A percentile compares a stretch with the other conserved stretches of the same genome.
Evolutionary conservation across 805 yeast genomes (phyloP).

Genomic region (Metschnikowia reukaufii): DNA sequence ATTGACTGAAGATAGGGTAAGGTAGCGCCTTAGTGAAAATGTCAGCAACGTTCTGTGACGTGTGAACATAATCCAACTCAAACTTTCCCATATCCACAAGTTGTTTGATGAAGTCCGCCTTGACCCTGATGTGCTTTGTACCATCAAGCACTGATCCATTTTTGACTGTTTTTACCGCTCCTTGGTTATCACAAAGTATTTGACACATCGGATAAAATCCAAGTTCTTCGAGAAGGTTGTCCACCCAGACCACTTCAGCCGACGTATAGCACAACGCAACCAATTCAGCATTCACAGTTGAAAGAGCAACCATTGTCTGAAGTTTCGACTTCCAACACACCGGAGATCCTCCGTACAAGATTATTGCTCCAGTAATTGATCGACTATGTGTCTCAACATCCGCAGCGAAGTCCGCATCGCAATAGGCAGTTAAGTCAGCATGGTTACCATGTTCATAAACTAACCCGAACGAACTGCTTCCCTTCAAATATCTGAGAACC

Average conservation of each 20-base stretch:
- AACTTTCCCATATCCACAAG: neutral
- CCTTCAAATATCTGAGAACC: neutral
- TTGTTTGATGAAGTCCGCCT: neutral
- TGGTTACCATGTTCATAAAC: neutral
- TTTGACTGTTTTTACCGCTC: neutral
- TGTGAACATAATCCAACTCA: neutral
- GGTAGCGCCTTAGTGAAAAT: neutral
- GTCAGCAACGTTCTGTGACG: neutral
- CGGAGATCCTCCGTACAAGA: neutral
- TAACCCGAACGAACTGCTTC: neutral
- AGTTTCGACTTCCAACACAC: neutral
- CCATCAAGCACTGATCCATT: neutral
- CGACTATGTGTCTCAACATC: too few relatives aligned
- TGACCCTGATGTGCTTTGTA: neutral
- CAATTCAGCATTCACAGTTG: neutral
- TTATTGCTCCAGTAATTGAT: too few relatives aligned
- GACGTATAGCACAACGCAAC: neutral
- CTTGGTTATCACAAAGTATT: neutral
- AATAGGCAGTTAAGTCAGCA: too few relatives aligned
- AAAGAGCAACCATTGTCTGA: conserved; percentile 1
- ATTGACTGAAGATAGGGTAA: neutral
- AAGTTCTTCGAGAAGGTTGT: neutral
- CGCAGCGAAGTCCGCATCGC: too few relatives aligned
- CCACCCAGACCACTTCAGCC: neutral
- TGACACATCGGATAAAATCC: neutral